Percentiles rank a stretch among this genome's conserved stretches.
These are phyloP conservation scores for Colletotrichum sp. DNA, from an alignment of 2,329 filamentous ascomycete genomes.

Conservation along the genomic window DNA sequence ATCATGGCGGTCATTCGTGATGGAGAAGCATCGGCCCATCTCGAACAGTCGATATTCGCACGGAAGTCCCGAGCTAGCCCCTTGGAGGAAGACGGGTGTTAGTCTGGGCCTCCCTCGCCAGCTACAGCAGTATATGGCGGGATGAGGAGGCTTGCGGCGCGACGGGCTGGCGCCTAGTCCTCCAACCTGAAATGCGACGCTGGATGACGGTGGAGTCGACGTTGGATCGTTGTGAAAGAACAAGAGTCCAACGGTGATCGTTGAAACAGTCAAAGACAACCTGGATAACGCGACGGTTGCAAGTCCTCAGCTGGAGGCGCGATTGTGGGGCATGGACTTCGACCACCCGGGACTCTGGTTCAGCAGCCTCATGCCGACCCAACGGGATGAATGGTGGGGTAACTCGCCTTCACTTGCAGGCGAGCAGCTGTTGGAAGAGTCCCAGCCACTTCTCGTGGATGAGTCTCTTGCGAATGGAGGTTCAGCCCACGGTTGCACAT, in stretches of 20 bases:
- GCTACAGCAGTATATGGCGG: not conserved
- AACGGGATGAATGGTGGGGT: not conserved
- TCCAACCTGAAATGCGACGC: not conserved
- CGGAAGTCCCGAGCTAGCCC: not conserved
- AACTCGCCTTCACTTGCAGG: not conserved
- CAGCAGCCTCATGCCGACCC: not conserved
- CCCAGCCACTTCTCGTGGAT: not conserved
- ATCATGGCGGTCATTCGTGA: not conserved
- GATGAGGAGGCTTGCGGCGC: not conserved
- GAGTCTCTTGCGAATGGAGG: not conserved
- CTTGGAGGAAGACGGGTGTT: not conserved
- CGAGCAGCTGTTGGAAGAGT: not conserved
- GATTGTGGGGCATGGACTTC: not conserved
- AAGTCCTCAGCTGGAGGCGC: not conserved
- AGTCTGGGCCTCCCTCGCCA: not conserved
- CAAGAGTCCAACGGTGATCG: not conserved
- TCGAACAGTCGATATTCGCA: not conserved
- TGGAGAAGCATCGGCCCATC: not conserved
- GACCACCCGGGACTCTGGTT: not conserved
- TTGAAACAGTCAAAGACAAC: not conserved
- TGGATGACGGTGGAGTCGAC: not conserved
- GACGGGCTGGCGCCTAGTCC: not conserved
- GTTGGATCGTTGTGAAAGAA: not conserved
- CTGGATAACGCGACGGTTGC: not conserved
- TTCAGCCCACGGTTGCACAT: not conserved